A percentile compares a stretch with the other conserved stretches of the same genome.
phyloP scores from a whole-genome alignment of 352 stramenopile genomes.

The Globisporangium heterothallicum region DNA sequence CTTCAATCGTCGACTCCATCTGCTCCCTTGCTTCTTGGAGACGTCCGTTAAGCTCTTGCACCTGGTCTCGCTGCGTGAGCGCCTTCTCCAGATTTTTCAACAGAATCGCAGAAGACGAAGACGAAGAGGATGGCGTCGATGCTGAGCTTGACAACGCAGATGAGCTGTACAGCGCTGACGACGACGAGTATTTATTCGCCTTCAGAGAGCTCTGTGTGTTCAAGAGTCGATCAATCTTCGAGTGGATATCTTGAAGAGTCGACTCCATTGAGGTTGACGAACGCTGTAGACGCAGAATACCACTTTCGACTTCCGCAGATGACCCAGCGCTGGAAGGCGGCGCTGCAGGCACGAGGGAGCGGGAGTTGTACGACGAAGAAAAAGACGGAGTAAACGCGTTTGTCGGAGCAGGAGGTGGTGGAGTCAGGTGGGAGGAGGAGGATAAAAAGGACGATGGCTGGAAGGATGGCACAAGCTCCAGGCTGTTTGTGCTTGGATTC shows the following conservation, averaged over 20 bases:
- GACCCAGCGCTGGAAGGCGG: conserved; percentile 12
- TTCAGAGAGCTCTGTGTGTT: conserved; percentile 52
- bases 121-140: conserved; percentile 19
- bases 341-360: conserved; percentile 14
- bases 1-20: conserved; percentile 53
- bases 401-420: neutral
- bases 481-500: neutral
- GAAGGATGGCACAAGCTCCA: conserved; percentile 8
- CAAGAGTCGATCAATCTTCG: conserved; percentile 76
- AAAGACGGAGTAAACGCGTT: conserved; percentile 6
- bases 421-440: neutral
- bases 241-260: conserved; percentile 60
- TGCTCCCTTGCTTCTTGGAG: conserved; percentile 45
- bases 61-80: conserved; percentile 55
- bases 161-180: conserved; percentile 8
- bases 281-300: conserved; percentile 61
- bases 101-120: conserved; percentile 28
- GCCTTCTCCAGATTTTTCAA: conserved; percentile 77
- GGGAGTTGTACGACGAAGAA: conserved; percentile 6
- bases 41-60: conserved; percentile 45
- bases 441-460: conserved; percentile 6
- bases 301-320: conserved; percentile 47
- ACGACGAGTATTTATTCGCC: conserved; percentile 30
- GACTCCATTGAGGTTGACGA: conserved; percentile 79
- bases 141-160: conserved; percentile 21